A percentile compares a stretch with the other conserved stretches of the same genome.
phyloP scores from a whole-genome alignment of 352 stramenopile species.

The Phytophthora tubulina region DNA sequence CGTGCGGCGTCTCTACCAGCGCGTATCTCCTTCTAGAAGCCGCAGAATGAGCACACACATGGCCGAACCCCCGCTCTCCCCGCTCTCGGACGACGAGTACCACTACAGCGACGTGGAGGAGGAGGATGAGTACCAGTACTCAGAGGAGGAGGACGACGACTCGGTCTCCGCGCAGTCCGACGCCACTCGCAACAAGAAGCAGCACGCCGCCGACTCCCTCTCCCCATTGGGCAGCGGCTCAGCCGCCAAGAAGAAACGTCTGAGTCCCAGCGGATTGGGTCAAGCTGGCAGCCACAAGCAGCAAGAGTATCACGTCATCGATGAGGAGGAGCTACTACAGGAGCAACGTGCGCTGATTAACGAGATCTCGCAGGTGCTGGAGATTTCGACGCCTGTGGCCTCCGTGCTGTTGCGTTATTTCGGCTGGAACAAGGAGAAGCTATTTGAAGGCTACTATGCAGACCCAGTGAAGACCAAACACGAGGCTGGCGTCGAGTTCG shows the following conservation, averaged over 20 bases:
- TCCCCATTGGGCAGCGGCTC: constrained; percentile 56
- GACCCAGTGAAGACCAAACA: constrained; percentile 68
- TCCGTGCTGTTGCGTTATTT: constrained; percentile 87
- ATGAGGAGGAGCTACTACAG: constrained; percentile 80
- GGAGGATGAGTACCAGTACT: constrained; percentile 78
- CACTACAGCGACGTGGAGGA: constrained; percentile 86
- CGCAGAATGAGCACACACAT: constrained; percentile 31
- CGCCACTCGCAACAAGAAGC: constrained; percentile 44
- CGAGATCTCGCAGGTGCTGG: constrained; percentile 84
- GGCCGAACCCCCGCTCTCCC: constrained; percentile 43
- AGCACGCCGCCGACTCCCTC: constrained; percentile 41
- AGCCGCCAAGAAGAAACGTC: constrained; percentile 78
- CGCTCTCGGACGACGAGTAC: constrained; percentile 84
- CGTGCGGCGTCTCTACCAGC: background rate
- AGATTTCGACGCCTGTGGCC: constrained; percentile 67
- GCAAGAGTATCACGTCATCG: constrained; percentile 86
- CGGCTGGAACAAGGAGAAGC: constrained; percentile 92
- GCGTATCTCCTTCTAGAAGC: background rate
- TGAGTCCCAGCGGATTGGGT: constrained; percentile 53
- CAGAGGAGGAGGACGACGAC: constrained; percentile 62
- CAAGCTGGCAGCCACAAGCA: constrained; percentile 34
- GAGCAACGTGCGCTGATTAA: constrained; percentile 71
- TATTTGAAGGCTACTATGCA: constrained; percentile 89
- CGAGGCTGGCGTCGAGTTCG: constrained; percentile 72
- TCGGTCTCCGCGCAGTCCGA: constrained; percentile 39